These are phyloP conservation scores for Globisporangium takayamanum DNA, from an alignment of 352 stramenopile genomes.

Conservation along the genomic window DNA sequence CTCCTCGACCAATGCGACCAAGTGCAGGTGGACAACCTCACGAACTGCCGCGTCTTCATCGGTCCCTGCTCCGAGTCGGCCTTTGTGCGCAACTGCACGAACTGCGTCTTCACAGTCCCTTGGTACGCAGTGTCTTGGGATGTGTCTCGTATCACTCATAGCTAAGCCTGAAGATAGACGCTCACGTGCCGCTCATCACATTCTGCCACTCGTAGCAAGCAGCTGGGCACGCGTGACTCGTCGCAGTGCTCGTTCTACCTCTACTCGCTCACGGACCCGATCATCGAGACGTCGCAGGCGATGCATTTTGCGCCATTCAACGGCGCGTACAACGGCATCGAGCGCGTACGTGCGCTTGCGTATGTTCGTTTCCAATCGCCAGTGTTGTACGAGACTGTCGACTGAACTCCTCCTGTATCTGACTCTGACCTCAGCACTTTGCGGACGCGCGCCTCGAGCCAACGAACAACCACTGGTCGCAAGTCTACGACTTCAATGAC, in stretches of 20 bases:
- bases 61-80: slow-evolving; percentile 80
- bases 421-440: slow-evolving; percentile 37
- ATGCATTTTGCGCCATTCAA: slow-evolving; percentile 89
- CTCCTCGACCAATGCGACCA: slow-evolving; percentile 87
- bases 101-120: slow-evolving; percentile 87
- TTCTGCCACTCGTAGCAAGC: slow-evolving; percentile 49
- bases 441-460: slow-evolving; percentile 60
- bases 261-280: slow-evolving; percentile 88
- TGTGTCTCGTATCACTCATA: background rate
- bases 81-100: slow-evolving; percentile 87
- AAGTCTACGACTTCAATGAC: slow-evolving; percentile 92
- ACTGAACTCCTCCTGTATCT: too few relatives aligned
- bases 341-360: slow-evolving; percentile 24
- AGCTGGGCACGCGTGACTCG: slow-evolving; percentile 86
- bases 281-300: slow-evolving; percentile 86
- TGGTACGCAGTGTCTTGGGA: slow-evolving; percentile 33
- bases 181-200: too few relatives aligned
- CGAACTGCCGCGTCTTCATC: slow-evolving; percentile 80
- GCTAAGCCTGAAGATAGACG: background rate
- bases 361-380: background rate
- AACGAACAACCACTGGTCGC: slow-evolving; percentile 87
- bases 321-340: slow-evolving; percentile 69
- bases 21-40: slow-evolving; percentile 88
- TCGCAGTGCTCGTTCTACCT: slow-evolving; percentile 77
- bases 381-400: too few relatives aligned